Base-by-base conservation (phyloP, 148 eudicot species). In the Heliosperma pusillum region DNA sequence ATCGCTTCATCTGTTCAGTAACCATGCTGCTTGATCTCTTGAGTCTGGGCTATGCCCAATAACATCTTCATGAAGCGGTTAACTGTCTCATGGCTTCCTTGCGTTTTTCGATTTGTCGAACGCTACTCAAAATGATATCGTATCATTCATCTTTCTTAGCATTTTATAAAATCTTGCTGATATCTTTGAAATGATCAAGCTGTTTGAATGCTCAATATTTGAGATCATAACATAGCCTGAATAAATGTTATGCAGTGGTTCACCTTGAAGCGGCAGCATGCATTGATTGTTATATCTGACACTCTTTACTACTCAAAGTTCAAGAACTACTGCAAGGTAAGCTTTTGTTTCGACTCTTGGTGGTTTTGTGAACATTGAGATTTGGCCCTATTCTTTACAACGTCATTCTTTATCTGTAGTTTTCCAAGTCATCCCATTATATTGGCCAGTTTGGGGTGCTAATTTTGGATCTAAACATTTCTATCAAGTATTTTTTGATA, bases 201-300 rank as follows among this genome's bases (percentile, higher is more conserved):
- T n/a, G n/a, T n/a, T n/a, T n/a, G n/a, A n/a, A n/a, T n/a, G n/a
- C 17, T 30, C 66, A 17, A 66, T 21, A 33, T 33, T 33, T 33
- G 47, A 15, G 21, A 42, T 20, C 25, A n/a, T 16, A 21, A 58
- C 21, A 16, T 66, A 57, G 61, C 36, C 44, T 74, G 2, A 66
- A 10, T 85, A 52, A 33, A 66, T 78, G 62, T 33, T 77, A 10
- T 81, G 77, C 93, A 95, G 99, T 95, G 99, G 99, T 92, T 95
- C 87, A 89, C 97, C 66, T 82, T 95, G 96, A 95, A 95, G 82
- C 89, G 99, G 74, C 92, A 95, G 69, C 99, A 95, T 77, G 98
- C 98, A 24, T 3, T 92, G 66, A 76, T 88, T 22, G 74, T 78
- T 33, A 83, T 86, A 78, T 93, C 99, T 69, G 99, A 95, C 76